Evolutionary conservation across 495 filamentous ascomycete species (phyloP).

Genomic region (Penicillium flavigenum): DNA sequence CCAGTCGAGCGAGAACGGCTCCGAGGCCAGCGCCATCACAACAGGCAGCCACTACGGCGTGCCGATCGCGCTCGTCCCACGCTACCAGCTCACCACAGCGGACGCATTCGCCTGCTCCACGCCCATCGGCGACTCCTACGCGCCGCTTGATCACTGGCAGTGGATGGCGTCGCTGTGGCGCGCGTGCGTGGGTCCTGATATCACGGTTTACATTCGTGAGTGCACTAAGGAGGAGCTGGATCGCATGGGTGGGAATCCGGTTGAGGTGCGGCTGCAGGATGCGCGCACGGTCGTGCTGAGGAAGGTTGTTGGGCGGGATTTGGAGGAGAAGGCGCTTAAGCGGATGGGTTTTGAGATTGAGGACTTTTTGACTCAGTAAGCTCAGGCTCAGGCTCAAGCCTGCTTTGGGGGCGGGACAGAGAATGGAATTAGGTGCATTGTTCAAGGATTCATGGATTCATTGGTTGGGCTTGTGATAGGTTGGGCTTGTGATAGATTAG

Average conservation of each 20-base stretch:
- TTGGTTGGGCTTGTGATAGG: slow-evolving; percentile 2
- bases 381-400: not conserved
- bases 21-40: slow-evolving; percentile 23
- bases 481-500: slow-evolving; percentile 3
- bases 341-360: slow-evolving; percentile 79
- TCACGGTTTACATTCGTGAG: slow-evolving; percentile 66
- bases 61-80: slow-evolving; percentile 73
- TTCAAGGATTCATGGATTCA: not conserved
- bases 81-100: slow-evolving; percentile 73
- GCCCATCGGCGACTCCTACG: slow-evolving; percentile 74
- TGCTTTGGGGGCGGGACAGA: not conserved
- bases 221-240: slow-evolving; percentile 49
- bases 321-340: slow-evolving; percentile 67
- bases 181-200: slow-evolving; percentile 78
- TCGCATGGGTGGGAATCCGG: slow-evolving; percentile 39
- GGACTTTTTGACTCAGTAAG: slow-evolving; percentile 63
- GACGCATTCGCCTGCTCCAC: slow-evolving; percentile 71
- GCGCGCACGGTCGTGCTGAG: slow-evolving; percentile 59
- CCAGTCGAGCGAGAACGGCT: slow-evolving; percentile 32
- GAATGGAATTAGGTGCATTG: slow-evolving; percentile 4
- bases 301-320: slow-evolving; percentile 37
- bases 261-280: slow-evolving; percentile 55
- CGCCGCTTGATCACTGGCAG: slow-evolving; percentile 90
- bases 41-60: slow-evolving; percentile 19
- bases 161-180: slow-evolving; percentile 97